Conservation (phyloP, 73 alveolate species). For the Blepharisma japonicum region DNA sequence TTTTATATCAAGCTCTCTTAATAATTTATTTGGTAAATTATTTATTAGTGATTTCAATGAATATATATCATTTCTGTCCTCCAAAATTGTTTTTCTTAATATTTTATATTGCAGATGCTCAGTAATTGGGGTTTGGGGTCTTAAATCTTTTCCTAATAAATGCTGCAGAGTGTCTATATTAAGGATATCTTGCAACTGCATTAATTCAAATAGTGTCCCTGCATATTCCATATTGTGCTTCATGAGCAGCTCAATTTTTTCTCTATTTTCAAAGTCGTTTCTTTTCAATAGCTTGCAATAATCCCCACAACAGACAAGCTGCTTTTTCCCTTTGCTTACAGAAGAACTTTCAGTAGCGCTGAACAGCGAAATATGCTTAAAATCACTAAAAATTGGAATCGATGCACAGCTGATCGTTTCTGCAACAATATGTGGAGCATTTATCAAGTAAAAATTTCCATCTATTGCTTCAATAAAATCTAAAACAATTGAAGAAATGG, state of each 20-base stretch:
- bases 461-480: slow-evolving; percentile 9
- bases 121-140: slow-evolving; percentile 21
- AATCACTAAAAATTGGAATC: neutral
- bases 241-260: slow-evolving; percentile 26
- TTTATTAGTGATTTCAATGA: neutral
- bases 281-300: slow-evolving; percentile 15
- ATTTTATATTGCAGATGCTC: slow-evolving; percentile 2
- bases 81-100: slow-evolving; percentile 1
- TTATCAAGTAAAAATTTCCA: neutral
- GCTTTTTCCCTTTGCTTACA: slow-evolving; percentile 2
- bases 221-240: slow-evolving; percentile 25
- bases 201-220: slow-evolving; percentile 27
- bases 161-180: slow-evolving; percentile 22
- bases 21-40: neutral
- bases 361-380: slow-evolving; percentile 13
- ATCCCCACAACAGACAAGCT: slow-evolving; percentile 18
- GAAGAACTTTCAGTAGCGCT: slow-evolving; percentile 17
- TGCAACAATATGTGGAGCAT: neutral
- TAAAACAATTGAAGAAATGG: neutral
- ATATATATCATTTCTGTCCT: slow-evolving; percentile 10
- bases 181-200: slow-evolving; percentile 15
- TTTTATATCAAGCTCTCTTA: slow-evolving; percentile 10
- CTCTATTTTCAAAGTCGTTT: slow-evolving; percentile 21
- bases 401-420: neutral
- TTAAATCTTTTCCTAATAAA: neutral